phyloP scores from a whole-genome alignment of 495 filamentous ascomycete species.

The Penicillium parvum region DNA sequence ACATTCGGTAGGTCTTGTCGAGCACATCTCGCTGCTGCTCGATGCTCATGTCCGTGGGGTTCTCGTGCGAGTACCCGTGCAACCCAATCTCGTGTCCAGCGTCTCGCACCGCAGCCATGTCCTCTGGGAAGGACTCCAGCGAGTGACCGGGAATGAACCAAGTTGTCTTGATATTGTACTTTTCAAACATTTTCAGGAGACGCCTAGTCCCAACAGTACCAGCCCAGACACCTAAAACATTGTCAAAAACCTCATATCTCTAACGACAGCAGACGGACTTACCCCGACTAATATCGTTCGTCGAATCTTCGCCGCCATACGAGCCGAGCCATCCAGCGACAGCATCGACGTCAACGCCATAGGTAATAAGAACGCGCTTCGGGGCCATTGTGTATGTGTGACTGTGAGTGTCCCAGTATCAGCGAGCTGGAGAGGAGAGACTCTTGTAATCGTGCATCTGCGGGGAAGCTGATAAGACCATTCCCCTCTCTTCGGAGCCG shows the following conservation, averaged over 20 bases:
- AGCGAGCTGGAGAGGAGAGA: background rate
- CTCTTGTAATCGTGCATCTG: slow-evolving; percentile 9
- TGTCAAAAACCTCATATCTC: slow-evolving; percentile 1
- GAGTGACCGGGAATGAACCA: slow-evolving; percentile 83
- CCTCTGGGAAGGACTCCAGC: slow-evolving; percentile 73
- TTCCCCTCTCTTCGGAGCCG: slow-evolving; percentile 10
- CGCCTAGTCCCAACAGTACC: slow-evolving; percentile 67
- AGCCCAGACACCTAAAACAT: slow-evolving; percentile 56
- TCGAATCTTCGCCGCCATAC: slow-evolving; percentile 64
- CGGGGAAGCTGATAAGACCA: slow-evolving; percentile 12
- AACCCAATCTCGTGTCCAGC: slow-evolving; percentile 74
- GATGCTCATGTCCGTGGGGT: slow-evolving; percentile 67
- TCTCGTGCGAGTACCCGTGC: slow-evolving; percentile 73
- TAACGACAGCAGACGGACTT: background rate
- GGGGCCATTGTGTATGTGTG: slow-evolving; percentile 17
- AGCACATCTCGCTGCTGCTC: slow-evolving; percentile 72
- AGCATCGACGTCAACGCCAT: slow-evolving; percentile 62
- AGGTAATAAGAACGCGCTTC: slow-evolving; percentile 53
- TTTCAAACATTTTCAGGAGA: slow-evolving; percentile 68
- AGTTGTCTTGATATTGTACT: slow-evolving; percentile 74
- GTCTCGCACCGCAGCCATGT: slow-evolving; percentile 67
- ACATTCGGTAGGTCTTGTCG: slow-evolving; percentile 69
- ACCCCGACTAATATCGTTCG: slow-evolving; percentile 61
- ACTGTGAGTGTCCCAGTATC: background rate
- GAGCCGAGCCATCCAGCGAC: slow-evolving; percentile 69